phyloP scores from a whole-genome alignment of 1,139 yeast genomes.

The Pneumocystis carinii region DNA sequence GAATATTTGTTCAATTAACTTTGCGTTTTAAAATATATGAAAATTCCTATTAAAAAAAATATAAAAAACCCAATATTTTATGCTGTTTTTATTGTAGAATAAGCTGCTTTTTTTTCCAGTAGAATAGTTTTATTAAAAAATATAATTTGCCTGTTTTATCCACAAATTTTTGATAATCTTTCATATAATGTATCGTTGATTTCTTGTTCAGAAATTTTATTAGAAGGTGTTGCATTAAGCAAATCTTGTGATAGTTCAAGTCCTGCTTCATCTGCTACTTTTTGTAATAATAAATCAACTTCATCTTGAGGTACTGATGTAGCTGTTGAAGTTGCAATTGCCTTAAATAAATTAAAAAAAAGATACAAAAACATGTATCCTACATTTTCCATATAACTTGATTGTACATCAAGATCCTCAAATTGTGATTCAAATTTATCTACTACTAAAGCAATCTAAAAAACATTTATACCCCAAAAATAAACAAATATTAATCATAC shows the following conservation, averaged over 20 bases:
- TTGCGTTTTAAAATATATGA: no score
- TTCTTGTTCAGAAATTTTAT: background rate
- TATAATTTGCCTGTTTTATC: background rate
- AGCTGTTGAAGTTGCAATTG: constrained; percentile 45
- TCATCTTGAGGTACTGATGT: constrained; percentile 87
- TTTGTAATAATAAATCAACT: constrained; percentile 79
- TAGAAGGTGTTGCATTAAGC: constrained; percentile 29
- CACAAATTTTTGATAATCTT: background rate
- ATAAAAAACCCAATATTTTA: no score
- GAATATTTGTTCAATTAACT: no score
- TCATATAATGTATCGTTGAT: background rate
- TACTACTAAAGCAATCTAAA: constrained; percentile 77
- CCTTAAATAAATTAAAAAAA: constrained; percentile 1
- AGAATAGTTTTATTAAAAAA: background rate
- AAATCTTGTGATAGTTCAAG: constrained; percentile 76
- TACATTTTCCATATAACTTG: constrained; percentile 83
- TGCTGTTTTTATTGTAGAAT: no score
- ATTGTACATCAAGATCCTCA: constrained; percentile 87
- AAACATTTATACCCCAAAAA: background rate
- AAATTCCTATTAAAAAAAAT: no score
- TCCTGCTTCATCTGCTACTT: constrained; percentile 97
- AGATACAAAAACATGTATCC: constrained; percentile 39
- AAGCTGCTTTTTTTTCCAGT: no score
- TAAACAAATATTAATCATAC: constrained; percentile 1
- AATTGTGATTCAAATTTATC: constrained; percentile 93